Percentiles rank a stretch among this genome's conserved stretches.
Conservation (phyloP, 2,329 filamentous ascomycete species). For the Monosporascus cannonballus region DNA sequence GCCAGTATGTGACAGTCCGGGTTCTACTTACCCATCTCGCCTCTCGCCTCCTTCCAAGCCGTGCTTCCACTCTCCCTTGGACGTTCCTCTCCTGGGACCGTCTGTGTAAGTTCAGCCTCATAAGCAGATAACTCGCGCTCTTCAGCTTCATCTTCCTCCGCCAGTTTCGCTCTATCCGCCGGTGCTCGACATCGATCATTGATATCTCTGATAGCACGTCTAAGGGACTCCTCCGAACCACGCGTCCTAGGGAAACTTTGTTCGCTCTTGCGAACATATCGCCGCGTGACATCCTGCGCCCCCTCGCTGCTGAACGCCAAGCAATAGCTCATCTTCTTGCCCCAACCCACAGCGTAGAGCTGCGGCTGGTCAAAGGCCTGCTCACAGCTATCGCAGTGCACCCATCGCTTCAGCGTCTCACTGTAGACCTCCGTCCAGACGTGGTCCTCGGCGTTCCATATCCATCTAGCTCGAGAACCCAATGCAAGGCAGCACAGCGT, state of each 20-base stretch:
- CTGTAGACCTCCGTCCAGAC: conserved; percentile 99
- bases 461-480: conserved; percentile 87
- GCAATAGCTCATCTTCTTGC: conserved; percentile 94
- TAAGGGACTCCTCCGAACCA: not conserved
- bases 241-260: conserved; percentile 27
- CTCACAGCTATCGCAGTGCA: conserved; percentile 92
- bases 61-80: not conserved
- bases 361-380: conserved; percentile 92
- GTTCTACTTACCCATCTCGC: not conserved
- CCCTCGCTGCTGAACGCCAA: conserved; percentile 93
- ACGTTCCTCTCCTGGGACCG: not conserved
- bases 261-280: conserved; percentile 66
- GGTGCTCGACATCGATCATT: not conserved
- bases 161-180: not conserved
- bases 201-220: not conserved
- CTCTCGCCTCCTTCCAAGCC: not conserved
- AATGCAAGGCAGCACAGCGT: conserved; percentile 95
- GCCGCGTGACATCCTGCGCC: conserved; percentile 58
- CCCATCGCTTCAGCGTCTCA: conserved; percentile 86
- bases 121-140: not conserved
- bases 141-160: not conserved
- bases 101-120: not conserved
- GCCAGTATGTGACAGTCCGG: no score
- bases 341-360: conserved; percentile 92
- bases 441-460: conserved; percentile 97